Base-by-base conservation (phyloP, 2,329 filamentous ascomycete genomes). In the Arthrobotrys musiformis region DNA sequence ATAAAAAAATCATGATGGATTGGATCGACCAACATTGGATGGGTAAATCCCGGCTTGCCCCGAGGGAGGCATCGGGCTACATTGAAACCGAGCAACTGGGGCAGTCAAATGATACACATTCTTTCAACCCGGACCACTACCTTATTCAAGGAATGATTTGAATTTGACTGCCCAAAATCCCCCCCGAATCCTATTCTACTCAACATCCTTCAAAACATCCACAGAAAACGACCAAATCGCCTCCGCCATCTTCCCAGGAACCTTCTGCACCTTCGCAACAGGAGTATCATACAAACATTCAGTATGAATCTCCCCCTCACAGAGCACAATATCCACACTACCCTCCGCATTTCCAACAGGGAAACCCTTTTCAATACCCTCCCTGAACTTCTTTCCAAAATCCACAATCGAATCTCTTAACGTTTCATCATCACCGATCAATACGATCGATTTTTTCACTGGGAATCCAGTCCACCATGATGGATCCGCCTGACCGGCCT, bases 341-440 rank as follows among this genome's bases (percentile, higher is more conserved):
- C 33, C 40, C 26, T 24, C 60, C 19, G 17, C 40, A 44, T n/a
- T 17, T 33, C 66, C 64, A 17, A 37, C 73, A n/a, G 70, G 50
- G 22, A 35, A 22, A 13, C 56, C 46, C 48, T 58, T 64, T 58
- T 78, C 79, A 35, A 81, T 42, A 0, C 78, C 79, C 28, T 72
- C 82, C 79, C 84, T 84, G 26, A 89, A 83, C 69, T 84, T 86
- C 54, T 82, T 81, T 22, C 83, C 84, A 78, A 89, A 86, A 19
- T 85, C 84, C 58, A 84, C 80, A 60, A 90, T 89, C 13, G 86
- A 84, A 79, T 89, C 88, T 35, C 88, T 82, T 26, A 90, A 78
- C 13, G 89, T 83, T 82, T 90, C 89, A 58, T 86, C 85, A 0
- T 83, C 85, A 0, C 89, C 89, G 1, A 84, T 87, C 78, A 86